Evolutionary conservation across 2,329 filamentous ascomycete genomes (phyloP).

Genomic region (Neofusicoccum parvum): DNA sequence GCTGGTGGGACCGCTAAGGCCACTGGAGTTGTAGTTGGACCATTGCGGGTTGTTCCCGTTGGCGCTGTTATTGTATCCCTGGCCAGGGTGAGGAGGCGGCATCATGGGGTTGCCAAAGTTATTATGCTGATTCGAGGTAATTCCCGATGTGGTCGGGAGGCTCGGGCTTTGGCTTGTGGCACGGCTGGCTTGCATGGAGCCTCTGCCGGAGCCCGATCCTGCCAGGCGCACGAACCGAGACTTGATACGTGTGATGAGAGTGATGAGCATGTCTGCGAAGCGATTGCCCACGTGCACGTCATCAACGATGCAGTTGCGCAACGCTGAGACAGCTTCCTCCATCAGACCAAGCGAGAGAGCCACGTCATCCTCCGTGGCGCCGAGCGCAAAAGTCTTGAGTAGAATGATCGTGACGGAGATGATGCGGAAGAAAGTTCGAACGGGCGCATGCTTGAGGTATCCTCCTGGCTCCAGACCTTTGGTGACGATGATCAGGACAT

Average conservation of each 20-base stretch:
- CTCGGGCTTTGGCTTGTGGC: constrained; percentile 13
- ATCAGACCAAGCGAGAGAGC: constrained; percentile 74
- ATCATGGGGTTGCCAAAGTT: constrained; percentile 6
- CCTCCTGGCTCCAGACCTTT: constrained; percentile 73
- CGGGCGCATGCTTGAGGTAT: constrained; percentile 79
- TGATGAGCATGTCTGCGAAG: constrained; percentile 81
- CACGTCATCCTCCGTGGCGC: constrained; percentile 76
- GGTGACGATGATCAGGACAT: constrained; percentile 75
- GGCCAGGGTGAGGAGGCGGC: constrained; percentile 17
- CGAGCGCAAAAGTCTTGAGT: constrained; percentile 80
- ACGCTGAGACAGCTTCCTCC: constrained; percentile 71
- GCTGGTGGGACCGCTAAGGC: constrained; percentile 53
- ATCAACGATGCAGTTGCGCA: constrained; percentile 78
- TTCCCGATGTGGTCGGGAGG: constrained; percentile 14
- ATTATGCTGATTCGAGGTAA: constrained; percentile 25
- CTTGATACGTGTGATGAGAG: constrained; percentile 71
- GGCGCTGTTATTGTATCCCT: constrained; percentile 1
- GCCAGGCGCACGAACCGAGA: constrained; percentile 68
- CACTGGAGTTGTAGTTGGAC: constrained; percentile 52
- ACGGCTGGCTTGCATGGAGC: constrained; percentile 30
- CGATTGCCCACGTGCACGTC: constrained; percentile 84
- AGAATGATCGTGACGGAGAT: constrained; percentile 84
- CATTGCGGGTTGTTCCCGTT: constrained; percentile 5
- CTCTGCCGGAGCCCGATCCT: constrained; percentile 50
- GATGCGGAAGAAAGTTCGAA: constrained; percentile 83